Evolutionary conservation across 176 grass and related monocot genomes (phyloP).

Genomic region (Oryza officinalis): DNA sequence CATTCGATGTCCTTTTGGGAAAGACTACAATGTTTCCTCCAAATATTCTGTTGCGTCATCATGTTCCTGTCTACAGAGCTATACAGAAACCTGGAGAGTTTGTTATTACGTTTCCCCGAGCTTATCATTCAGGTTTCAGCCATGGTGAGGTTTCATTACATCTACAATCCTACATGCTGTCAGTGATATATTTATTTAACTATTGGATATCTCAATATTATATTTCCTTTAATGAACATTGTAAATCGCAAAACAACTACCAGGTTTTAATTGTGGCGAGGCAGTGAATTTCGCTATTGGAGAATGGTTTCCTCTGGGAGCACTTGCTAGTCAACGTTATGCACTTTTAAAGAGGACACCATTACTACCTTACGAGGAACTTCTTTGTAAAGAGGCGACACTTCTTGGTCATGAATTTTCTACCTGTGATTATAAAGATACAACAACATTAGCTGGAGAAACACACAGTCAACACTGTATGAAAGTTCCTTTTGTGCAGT

Average conservation of each 20-base stretch:
- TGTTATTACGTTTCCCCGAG: constrained; percentile 87
- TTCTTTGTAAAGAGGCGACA: constrained; percentile 78
- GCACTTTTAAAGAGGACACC: constrained; percentile 78
- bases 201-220: constrained; percentile 14
- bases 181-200: constrained; percentile 13
- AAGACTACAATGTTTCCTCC: constrained; percentile 99
- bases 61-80: constrained; percentile 88
- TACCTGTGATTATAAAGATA: constrained; percentile 26
- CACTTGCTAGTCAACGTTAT: constrained; percentile 80
- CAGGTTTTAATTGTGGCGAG: constrained; percentile 91
- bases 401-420: constrained; percentile 48
- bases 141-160: constrained; percentile 56
- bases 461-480: constrained; percentile 33
- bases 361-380: constrained; percentile 83
- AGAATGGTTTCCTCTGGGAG: constrained; percentile 87
- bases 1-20: constrained; percentile 90
- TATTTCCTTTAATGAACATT: constrained; percentile 20
- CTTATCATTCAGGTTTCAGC: constrained; percentile 97
- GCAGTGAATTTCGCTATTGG: constrained; percentile 88
- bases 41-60: constrained; percentile 73
- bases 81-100: constrained; percentile 94
- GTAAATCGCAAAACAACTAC: constrained; percentile 2
- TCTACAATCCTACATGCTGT: not conserved
- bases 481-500: constrained; percentile 75
- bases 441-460: constrained; percentile 32